Evolutionary conservation across 441 rosid genomes (phyloP).

Genomic region (Adansonia rubrostipa): DNA sequence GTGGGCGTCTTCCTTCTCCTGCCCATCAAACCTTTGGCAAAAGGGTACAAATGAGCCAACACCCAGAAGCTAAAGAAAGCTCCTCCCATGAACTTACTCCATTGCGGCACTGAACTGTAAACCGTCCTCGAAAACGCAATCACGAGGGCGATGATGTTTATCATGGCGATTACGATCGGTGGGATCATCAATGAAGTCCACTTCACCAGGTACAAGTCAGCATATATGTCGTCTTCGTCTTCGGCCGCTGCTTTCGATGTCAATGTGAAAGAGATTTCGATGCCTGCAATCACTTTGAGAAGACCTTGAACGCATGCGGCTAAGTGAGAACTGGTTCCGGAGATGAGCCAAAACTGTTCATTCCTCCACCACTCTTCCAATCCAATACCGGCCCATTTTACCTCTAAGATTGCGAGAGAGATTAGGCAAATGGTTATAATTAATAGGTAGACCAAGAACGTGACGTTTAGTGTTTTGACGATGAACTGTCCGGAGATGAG

Average conservation of each 20-base stretch:
- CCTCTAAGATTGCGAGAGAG: conserved; percentile 69
- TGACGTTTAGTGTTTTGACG: conserved; percentile 59
- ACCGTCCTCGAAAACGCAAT: conserved; percentile 71
- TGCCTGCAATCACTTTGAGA: conserved; percentile 82
- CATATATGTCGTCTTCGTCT: conserved; percentile 73
- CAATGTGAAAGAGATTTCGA: conserved; percentile 86
- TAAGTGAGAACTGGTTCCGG: conserved; percentile 79
- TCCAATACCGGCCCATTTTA: conserved; percentile 77
- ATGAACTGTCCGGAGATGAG: conserved; percentile 89
- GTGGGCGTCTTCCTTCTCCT: conserved; percentile 87
- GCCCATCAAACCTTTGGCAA: conserved; percentile 93
- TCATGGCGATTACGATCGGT: conserved; percentile 84
- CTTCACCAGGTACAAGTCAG: conserved; percentile 76
- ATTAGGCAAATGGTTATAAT: conserved; percentile 63
- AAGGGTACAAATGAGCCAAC: conserved; percentile 85
- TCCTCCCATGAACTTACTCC: conserved; percentile 90
- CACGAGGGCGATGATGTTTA: conserved; percentile 69
- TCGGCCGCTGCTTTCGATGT: conserved; percentile 76
- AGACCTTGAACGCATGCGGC: conserved; percentile 84
- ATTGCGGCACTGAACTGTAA: conserved; percentile 63
- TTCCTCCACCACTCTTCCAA: conserved; percentile 98
- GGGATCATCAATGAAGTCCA: conserved; percentile 88
- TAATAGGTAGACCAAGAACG: conserved; percentile 67
- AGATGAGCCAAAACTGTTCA: conserved; percentile 44
- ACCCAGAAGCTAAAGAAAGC: conserved; percentile 95